Conservation (phyloP, 257 asterid genomes). For the Gynochthodes officinalis region DNA sequence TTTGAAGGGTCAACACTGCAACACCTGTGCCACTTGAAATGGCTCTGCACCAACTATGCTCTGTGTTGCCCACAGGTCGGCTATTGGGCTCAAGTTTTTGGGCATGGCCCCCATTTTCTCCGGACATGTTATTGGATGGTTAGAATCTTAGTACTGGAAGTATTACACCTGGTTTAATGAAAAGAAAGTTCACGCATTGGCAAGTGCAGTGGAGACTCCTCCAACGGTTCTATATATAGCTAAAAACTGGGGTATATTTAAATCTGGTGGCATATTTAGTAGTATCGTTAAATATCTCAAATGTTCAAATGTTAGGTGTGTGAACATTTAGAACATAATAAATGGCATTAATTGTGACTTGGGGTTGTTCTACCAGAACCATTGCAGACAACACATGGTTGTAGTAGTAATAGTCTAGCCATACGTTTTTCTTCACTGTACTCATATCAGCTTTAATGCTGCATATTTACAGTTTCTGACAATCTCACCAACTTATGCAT, state of each 20-base stretch:
- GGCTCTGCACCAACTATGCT: slow-evolving; percentile 66
- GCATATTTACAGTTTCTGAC: background rate
- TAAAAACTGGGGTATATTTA: background rate
- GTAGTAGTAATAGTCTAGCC: background rate
- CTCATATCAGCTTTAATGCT: background rate
- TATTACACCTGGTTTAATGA: background rate
- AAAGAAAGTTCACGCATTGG: background rate
- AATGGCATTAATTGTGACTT: slow-evolving; percentile 15
- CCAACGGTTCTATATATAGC: background rate
- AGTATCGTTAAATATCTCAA: no score
- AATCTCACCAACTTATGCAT: background rate
- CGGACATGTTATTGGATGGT: background rate
- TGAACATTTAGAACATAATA: background rate
- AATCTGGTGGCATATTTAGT: background rate
- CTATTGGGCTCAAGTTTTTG: background rate
- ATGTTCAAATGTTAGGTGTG: background rate
- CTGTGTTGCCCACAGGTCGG: slow-evolving; percentile 43
- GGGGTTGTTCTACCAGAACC: slow-evolving; percentile 5
- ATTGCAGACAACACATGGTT: background rate
- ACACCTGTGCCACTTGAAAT: slow-evolving; percentile 66
- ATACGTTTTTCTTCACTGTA: background rate
- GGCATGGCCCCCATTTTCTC: background rate
- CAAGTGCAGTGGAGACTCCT: background rate
- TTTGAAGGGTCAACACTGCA: slow-evolving; percentile 45
- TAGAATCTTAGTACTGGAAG: background rate